These are phyloP conservation scores for Vaccinium corymbosum DNA, from an alignment of 148 eudicot genomes.

Conservation along the genomic window DNA sequence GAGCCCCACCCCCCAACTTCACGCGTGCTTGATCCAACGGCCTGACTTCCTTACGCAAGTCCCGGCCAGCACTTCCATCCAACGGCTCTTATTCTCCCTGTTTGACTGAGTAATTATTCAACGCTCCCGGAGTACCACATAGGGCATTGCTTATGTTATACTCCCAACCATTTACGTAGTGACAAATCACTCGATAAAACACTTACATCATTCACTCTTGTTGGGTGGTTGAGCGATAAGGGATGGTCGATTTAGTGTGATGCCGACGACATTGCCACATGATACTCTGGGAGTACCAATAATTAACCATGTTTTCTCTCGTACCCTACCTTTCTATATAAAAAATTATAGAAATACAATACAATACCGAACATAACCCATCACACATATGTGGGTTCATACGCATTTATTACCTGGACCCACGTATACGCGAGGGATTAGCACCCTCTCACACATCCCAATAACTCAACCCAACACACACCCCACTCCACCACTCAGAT, in stretches of 20 bases:
- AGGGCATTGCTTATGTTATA: no score
- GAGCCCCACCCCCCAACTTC: conserved; percentile 24
- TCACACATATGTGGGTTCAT: no score
- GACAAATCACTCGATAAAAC: no score
- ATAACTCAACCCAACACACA: background rate
- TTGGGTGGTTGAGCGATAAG: no score
- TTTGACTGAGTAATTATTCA: conserved; percentile 19
- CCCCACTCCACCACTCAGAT: background rate
- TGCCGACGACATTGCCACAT: no score
- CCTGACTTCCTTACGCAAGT: conserved; percentile 13
- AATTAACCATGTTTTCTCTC: background rate
- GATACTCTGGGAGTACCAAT: no score
- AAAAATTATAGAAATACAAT: no score
- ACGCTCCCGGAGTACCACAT: no score
- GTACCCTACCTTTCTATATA: background rate
- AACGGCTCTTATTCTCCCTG: conserved; percentile 30
- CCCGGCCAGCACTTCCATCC: conserved; percentile 34
- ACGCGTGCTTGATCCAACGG: conserved; percentile 50
- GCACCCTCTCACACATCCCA: conserved; percentile 11
- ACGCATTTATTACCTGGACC: background rate
- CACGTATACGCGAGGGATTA: background rate
- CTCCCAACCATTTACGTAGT: no score
- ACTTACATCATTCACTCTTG: no score
- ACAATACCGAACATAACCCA: no score
- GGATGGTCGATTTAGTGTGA: no score